Evolutionary conservation across 371 early-diverging fungal species (phyloP).

Genomic region (Zychaea mexicana): DNA sequence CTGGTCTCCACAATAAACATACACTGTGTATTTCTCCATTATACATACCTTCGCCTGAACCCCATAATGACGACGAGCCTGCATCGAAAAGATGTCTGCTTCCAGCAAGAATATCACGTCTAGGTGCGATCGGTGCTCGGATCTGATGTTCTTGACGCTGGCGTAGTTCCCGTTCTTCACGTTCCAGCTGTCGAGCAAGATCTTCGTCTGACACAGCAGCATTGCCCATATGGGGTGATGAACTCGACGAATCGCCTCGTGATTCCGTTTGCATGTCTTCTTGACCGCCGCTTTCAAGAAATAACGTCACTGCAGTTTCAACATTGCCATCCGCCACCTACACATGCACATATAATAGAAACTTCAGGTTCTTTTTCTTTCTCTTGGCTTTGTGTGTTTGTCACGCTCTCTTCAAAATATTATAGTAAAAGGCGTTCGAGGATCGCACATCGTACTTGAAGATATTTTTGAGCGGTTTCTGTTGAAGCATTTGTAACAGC

Average conservation of each 20-base stretch:
- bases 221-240: slow-evolving; percentile 3
- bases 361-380: slow-evolving; percentile 1
- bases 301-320: slow-evolving; percentile 41
- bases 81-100: slow-evolving; percentile 15
- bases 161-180: slow-evolving; percentile 34
- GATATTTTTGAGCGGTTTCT: slow-evolving; percentile 38
- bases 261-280: neutral
- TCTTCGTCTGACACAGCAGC: slow-evolving; percentile 46
- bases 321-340: slow-evolving; percentile 50
- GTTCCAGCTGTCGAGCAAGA: slow-evolving; percentile 56
- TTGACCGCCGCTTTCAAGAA: slow-evolving; percentile 36
- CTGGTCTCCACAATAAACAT: too few relatives aligned
- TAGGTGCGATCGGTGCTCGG: slow-evolving; percentile 80
- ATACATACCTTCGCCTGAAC: slow-evolving; percentile 2
- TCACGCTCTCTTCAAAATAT: too few relatives aligned
- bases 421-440: too few relatives aligned
- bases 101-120: slow-evolving; percentile 73
- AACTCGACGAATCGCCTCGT: neutral
- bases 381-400: too few relatives aligned
- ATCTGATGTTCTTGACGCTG: slow-evolving; percentile 36
- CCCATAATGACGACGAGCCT: slow-evolving; percentile 7
- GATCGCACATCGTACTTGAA: slow-evolving; percentile 27
- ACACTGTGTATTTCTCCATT: neutral
- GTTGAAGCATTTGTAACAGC: slow-evolving; percentile 41
- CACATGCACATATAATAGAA: neutral